Conservation (phyloP, 1,139 yeast genomes). For the Magnusiomyces magnusii region DNA sequence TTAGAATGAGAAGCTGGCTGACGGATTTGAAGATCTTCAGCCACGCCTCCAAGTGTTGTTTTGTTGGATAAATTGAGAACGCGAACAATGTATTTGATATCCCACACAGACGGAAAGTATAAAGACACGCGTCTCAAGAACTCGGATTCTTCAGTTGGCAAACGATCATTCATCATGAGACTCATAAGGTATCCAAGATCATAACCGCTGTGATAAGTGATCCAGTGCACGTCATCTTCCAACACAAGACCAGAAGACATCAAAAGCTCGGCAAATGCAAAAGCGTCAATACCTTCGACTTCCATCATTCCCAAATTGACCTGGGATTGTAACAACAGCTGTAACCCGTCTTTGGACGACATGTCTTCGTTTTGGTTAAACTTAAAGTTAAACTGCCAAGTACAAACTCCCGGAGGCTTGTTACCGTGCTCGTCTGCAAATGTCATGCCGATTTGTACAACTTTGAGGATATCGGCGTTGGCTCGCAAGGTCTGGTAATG, state of each 20-base stretch:
- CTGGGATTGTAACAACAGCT: conserved; percentile 70
- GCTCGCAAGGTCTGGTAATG: conserved; percentile 93
- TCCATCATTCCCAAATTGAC: conserved; percentile 72
- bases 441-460: conserved; percentile 84
- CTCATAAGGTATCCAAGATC: conserved; percentile 87
- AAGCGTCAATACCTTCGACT: conserved; percentile 69
- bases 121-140: conserved; percentile 64
- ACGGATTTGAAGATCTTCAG: conserved; percentile 42
- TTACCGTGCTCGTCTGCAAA: conserved; percentile 71
- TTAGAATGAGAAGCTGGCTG: neutral
- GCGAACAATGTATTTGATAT: conserved; percentile 71
- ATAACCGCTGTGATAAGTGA: conserved; percentile 84
- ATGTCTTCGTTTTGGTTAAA: conserved; percentile 68
- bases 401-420: conserved; percentile 60
- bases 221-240: conserved; percentile 71
- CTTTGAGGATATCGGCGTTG: conserved; percentile 77
- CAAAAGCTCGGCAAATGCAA: conserved; percentile 75
- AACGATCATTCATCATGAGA: conserved; percentile 61
- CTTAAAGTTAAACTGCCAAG: conserved; percentile 93
- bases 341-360: conserved; percentile 74
- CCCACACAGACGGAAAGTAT: conserved; percentile 79
- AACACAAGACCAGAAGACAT: conserved; percentile 81
- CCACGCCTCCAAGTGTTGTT: conserved; percentile 36
- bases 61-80: conserved; percentile 34
- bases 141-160: conserved; percentile 78